phyloP scores from a whole-genome alignment of 352 stramenopile species.

The Paralagenidium karlingii region DNA sequence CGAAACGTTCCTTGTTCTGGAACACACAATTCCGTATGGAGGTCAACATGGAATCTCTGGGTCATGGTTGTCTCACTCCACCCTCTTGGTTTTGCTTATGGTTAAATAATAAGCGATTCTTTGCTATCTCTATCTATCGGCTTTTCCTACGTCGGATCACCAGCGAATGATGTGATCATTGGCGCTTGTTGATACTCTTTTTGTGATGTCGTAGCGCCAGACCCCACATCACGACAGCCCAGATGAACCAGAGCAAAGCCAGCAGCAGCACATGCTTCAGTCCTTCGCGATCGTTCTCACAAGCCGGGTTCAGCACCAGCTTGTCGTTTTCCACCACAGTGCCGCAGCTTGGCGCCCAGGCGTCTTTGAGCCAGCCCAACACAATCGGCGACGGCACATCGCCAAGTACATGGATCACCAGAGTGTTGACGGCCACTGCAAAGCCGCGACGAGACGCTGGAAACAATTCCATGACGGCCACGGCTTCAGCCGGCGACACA shows the following conservation, averaged over 20 bases:
- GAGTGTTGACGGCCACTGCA: slow-evolving; percentile 82
- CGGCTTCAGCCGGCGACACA: slow-evolving; percentile 63
- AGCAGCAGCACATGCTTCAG: slow-evolving; percentile 66
- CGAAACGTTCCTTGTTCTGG: slow-evolving; percentile 63
- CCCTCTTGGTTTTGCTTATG: too few relatives aligned
- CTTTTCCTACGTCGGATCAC: too few relatives aligned
- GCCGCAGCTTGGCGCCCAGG: slow-evolving; percentile 78
- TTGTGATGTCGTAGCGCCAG: too few relatives aligned
- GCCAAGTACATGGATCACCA: slow-evolving; percentile 87
- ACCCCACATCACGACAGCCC: slow-evolving; percentile 60
- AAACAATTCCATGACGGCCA: slow-evolving; percentile 85
- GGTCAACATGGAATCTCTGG: too few relatives aligned
- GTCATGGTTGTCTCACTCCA: too few relatives aligned
- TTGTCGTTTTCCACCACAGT: slow-evolving; percentile 49
- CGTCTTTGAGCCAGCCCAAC: slow-evolving; percentile 88
- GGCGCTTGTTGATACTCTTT: too few relatives aligned
- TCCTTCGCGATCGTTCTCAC: slow-evolving; percentile 35
- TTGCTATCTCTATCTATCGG: too few relatives aligned
- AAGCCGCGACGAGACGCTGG: slow-evolving; percentile 80
- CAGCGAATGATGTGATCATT: too few relatives aligned
- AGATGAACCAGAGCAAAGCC: slow-evolving; percentile 55
- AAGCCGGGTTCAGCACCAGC: slow-evolving; percentile 49
- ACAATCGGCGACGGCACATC: slow-evolving; percentile 92
- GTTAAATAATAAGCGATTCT: too few relatives aligned
- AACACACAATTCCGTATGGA: too few relatives aligned